Percentiles rank a stretch among this genome's conserved stretches.
Evolutionary conservation across 345 rosid genomes (phyloP).

Genomic region (Citrus cavaleriei): DNA sequence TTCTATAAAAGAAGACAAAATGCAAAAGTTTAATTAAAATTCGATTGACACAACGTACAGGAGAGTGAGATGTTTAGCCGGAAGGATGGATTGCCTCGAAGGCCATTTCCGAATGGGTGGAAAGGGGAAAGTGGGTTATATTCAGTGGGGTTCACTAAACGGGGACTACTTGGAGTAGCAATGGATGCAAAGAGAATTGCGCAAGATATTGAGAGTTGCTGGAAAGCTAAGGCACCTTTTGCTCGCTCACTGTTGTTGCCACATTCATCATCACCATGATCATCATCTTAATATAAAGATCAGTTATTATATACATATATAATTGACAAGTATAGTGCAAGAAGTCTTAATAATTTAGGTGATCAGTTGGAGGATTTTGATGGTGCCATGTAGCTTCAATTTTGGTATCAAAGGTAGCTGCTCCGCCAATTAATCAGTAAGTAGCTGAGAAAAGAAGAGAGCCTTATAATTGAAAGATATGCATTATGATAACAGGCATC

Average conservation of each 20-base stretch:
- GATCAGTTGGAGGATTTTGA: conserved; percentile 14
- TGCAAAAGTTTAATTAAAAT: no score
- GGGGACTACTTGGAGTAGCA: conserved; percentile 75
- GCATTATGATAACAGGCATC: neutral
- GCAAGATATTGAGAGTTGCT: conserved; percentile 50
- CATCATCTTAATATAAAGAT: neutral
- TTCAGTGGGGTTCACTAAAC: conserved; percentile 90
- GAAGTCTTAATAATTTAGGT: neutral
- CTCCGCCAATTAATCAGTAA: conserved; percentile 19
- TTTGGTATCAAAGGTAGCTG: conserved; percentile 8
- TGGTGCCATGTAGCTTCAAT: conserved; percentile 11
- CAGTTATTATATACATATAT: no score
- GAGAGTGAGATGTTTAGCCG: conserved; percentile 72
- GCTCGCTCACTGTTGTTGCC: conserved; percentile 16
- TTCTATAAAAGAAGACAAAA: no score
- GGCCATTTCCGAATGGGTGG: conserved; percentile 88
- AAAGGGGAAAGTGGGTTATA: conserved; percentile 87
- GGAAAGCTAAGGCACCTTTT: conserved; percentile 32
- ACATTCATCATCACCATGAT: conserved; percentile 9
- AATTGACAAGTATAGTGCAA: neutral
- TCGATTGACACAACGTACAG: conserved; percentile 21
- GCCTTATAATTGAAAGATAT: neutral
- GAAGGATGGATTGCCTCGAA: conserved; percentile 70
- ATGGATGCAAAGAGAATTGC: conserved; percentile 84
- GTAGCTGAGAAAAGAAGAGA: neutral